These are phyloP conservation scores for Fusarium chaquense DNA, from an alignment of 2,329 filamentous ascomycete species.

Conservation along the genomic window DNA sequence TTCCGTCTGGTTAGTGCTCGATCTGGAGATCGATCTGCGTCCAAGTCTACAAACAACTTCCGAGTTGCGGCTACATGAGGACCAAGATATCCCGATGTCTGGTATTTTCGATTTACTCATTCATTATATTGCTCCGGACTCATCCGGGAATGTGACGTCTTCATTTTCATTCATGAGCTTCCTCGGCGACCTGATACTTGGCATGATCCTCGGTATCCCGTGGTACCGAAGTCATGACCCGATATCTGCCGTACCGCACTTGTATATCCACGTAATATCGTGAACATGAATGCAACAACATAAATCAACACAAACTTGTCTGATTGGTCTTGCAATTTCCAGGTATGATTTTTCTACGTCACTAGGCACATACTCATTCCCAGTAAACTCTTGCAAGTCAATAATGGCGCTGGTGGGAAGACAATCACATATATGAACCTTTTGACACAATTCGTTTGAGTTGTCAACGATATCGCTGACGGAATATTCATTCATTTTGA, in stretches of 20 bases:
- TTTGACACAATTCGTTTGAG: conserved; percentile 29
- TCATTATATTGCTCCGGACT: conserved; percentile 27
- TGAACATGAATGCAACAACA: background rate
- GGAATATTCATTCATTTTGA: conserved; percentile 49
- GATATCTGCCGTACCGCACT: conserved; percentile 32
- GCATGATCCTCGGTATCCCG: conserved; percentile 44
- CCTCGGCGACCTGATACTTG: conserved; percentile 37
- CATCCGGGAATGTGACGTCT: conserved; percentile 40
- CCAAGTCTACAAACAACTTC: conserved; percentile 17
- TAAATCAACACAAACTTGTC: background rate
- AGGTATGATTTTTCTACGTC: background rate
- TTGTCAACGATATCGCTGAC: conserved; percentile 39
- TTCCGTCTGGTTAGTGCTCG: conserved; percentile 25
- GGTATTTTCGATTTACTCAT: conserved; percentile 10
- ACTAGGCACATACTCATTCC: background rate
- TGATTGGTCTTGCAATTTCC: background rate
- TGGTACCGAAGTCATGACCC: conserved; percentile 38
- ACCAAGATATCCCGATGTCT: conserved; percentile 24
- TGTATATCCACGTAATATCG: conserved; percentile 23
- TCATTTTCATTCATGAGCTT: conserved; percentile 19
- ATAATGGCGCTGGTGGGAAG: background rate
- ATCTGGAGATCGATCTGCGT: conserved; percentile 38
- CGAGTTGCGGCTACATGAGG: conserved; percentile 42
- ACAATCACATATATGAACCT: conserved; percentile 11
- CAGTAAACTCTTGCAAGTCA: background rate